phyloP scores from a whole-genome alignment of 768 basidiomycete species.

The Crepidotus variabilis region DNA sequence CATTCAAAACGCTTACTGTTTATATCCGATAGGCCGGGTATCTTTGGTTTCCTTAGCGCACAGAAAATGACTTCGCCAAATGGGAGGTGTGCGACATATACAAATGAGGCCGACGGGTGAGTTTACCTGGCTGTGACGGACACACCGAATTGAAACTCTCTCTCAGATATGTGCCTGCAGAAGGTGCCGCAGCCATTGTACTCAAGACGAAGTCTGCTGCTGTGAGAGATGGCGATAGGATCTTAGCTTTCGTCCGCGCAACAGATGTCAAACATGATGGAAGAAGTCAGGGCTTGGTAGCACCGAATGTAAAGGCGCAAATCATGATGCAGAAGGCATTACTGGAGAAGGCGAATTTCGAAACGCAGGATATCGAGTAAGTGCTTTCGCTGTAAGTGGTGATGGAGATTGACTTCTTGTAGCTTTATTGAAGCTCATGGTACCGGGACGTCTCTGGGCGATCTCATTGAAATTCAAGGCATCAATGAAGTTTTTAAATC shows the following conservation, averaged over 20 bases:
- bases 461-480: conserved; percentile 32
- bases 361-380: conserved; percentile 30
- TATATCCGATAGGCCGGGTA: conserved; percentile 23
- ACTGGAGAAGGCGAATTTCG: conserved; percentile 23
- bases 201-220: conserved; percentile 31
- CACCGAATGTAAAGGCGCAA: conserved; percentile 29
- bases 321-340: conserved; percentile 27
- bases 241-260: conserved; percentile 26
- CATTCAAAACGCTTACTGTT: neutral
- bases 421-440: conserved; percentile 35
- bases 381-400: conserved; percentile 2
- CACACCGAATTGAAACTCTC: neutral
- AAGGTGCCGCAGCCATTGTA: conserved; percentile 30
- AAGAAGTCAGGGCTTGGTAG: conserved; percentile 30
- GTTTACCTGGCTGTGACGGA: neutral
- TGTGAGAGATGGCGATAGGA: conserved; percentile 28
- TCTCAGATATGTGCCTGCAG: conserved; percentile 30
- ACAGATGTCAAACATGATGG: conserved; percentile 31
- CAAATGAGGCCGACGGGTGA: conserved; percentile 7
- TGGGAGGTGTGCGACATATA: conserved; percentile 7
- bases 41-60: conserved; percentile 15
- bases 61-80: conserved; percentile 9
- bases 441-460: conserved; percentile 32
- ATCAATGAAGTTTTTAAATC: conserved; percentile 30
- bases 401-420: neutral